Base-by-base conservation (phyloP, 2,329 filamentous ascomycete genomes). In the Colletotrichum sp. region DNA sequence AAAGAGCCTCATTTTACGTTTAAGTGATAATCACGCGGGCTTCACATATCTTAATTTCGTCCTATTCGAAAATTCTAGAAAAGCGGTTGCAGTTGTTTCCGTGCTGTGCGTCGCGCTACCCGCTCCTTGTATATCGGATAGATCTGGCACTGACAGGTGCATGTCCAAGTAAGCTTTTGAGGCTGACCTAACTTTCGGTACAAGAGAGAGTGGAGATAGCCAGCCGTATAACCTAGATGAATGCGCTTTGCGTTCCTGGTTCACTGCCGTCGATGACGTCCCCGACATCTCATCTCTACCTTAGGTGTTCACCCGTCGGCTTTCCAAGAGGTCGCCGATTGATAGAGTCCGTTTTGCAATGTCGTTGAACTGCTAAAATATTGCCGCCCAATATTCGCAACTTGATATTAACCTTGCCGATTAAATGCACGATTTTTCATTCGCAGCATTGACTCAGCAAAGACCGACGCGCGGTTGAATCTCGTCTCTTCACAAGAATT, bases 291-390 rank as follows among this genome's bases (percentile, higher is more conserved):
- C 24, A 58, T 58, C 26, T 12, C 26, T 32, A 32, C 1, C 30
- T 32, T 32, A 16, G 18, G 9, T 32, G 15, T n/a, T 4, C 15
- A 26, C 16, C 26, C 3, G 1, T 1, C 36, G 15, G 24, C 13
- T n/a, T n/a, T 0, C 2, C 0, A 0, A 0, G 6, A 52, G 10
- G 2, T 10, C 6, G 12, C 30, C 61, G 13, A 38, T n/a, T 36
- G 18, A n/a, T 34, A 1, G 16, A 21, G 1, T 1, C 26, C 13
- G 2, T 13, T 30, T 48, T 52, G 3, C 9, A 15, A 24, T 38
- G 10, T 6, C 62, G 16, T 21, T 48, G 12, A 8, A 65, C 4
- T 32, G 32, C 8, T 16, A n/a, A 12, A 48, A 48, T 43, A 4
- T 5, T 12, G 32, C 8, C 15, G 38, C 4, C 6, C 18, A n/a